Evolutionary conservation across 2,329 filamentous ascomycete species (phyloP), one percentile per base, ranked within the genome.

Genomic region (Colletotrichum higginsianum): DNA sequence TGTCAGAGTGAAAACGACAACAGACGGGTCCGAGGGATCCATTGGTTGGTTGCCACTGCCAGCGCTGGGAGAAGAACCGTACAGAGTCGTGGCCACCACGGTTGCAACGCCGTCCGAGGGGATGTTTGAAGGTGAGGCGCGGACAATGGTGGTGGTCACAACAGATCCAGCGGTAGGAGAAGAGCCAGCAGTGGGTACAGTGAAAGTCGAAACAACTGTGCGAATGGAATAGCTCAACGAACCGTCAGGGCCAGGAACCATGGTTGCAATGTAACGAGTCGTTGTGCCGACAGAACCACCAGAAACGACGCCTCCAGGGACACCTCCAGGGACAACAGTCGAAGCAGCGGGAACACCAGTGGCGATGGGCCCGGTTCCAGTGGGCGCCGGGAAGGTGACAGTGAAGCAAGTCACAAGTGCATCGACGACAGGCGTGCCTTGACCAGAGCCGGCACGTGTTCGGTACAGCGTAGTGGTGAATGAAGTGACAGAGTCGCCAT

Each of bases 201-300:
- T 75, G 76, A 80, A 77, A 18, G 78, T 80, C 11, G 81, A 82
- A 49, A 82, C 78, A 23, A 82, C 70, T 13, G 81, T 75, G 16
- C 58, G 44, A 16, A 71, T 42, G 12, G 68, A 71, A 58, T 71
- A 68, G 12, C 81, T 82, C 13, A 79, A 77, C 47, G 76, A 71
- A 7, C 80, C 80, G 71, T 82, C 75, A n/a, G 77, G 47, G 3
- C 81, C 81, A 49, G 77, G 65, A 5, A 71, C 68, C 57, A 71
- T 52, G 44, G 68, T 71, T 46, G 68, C 58, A 53, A 71, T 12
- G 40, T 63, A 55, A 18, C 49, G 61, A 46, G 66, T 53, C n/a
- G 61, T 53, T 12, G 58, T 68, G 52, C 68, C 46, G 23, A 71
- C 58, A 8, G 57, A 68, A 21, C 30, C 65, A 40, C 52, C 61